Conservation (phyloP, 2,329 filamentous ascomycete genomes). For the Eurotiales sp. region DNA sequence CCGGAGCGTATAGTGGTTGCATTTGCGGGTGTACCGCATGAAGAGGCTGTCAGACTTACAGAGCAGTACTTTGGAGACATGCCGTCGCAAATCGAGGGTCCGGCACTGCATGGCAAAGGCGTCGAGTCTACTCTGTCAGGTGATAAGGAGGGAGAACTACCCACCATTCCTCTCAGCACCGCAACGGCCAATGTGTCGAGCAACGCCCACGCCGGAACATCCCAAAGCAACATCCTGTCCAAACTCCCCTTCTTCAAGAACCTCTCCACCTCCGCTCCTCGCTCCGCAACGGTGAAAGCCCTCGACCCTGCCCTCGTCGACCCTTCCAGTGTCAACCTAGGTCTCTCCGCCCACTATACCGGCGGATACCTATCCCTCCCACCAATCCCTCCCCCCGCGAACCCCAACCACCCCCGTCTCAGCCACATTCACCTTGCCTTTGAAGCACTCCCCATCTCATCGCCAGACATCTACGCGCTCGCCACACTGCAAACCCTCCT, state of each 20-base stretch:
- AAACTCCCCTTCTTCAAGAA: constrained; percentile 89
- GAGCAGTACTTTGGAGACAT: constrained; percentile 92
- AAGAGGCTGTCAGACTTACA: constrained; percentile 71
- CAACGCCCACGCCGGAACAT: constrained; percentile 34
- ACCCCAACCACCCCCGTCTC: constrained; percentile 73
- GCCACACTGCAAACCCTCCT: constrained; percentile 94
- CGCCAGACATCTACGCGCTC: constrained; percentile 91
- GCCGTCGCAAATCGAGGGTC: constrained; percentile 51
- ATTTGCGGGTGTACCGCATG: constrained; percentile 86
- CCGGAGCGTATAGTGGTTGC: constrained; percentile 92
- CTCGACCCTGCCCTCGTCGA: constrained; percentile 46
- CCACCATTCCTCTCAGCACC: constrained; percentile 38
- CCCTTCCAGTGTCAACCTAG: constrained; percentile 54
- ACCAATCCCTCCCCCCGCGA: constrained; percentile 70
- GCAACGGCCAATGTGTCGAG: constrained; percentile 37
- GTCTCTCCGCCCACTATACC: constrained; percentile 74
- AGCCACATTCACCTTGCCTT: constrained; percentile 95
- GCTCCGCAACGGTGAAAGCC: constrained; percentile 54
- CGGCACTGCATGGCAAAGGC: constrained; percentile 52
- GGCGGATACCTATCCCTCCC: constrained; percentile 89
- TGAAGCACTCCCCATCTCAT: constrained; percentile 86
- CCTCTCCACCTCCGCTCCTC: constrained; percentile 69
- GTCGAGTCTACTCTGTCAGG: constrained; percentile 51
- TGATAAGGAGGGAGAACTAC: constrained; percentile 30
- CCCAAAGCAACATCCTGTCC: constrained; percentile 65